Conservation (phyloP, 345 rosid genomes). For the Aethionema arabicum region DNA sequence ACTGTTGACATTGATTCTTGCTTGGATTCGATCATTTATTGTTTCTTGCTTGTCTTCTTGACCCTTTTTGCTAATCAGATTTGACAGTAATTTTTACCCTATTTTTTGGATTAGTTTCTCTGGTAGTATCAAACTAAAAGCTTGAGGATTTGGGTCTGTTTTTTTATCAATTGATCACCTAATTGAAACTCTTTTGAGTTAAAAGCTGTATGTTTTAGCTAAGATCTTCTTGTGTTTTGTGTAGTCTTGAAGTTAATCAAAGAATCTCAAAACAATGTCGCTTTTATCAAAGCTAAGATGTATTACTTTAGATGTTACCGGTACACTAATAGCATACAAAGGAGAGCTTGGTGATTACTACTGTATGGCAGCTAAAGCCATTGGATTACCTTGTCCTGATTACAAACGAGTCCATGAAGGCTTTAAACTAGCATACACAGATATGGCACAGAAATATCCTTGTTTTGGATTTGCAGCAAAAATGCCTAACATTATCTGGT, state of each 20-base stretch:
- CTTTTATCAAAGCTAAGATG: conserved; percentile 69
- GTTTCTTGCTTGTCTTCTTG: neutral
- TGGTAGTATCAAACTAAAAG: neutral
- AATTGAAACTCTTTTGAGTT: neutral
- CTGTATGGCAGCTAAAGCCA: conserved; percentile 98
- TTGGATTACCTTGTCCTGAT: conserved; percentile 92
- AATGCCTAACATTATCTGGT: conserved; percentile 91
- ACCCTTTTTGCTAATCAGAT: neutral
- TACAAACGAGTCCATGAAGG: conserved; percentile 89
- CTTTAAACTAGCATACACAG: conserved; percentile 82
- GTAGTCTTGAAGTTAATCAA: conserved; percentile 18
- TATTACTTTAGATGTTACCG: conserved; percentile 94
- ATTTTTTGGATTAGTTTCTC: conserved; percentile 2
- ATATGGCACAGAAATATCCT: conserved; percentile 85
- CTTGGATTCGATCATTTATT: conserved; percentile 23
- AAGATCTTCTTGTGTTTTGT: conserved; percentile 5
- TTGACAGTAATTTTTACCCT: conserved; percentile 2
- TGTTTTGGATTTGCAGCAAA: conserved; percentile 84
- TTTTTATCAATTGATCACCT: conserved; percentile 9
- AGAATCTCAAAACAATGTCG: conserved; percentile 44
- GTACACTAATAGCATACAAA: conserved; percentile 93
- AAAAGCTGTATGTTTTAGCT: neutral
- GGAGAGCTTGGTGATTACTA: conserved; percentile 99
- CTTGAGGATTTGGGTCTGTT: neutral
- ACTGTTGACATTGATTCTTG: conserved; percentile 8